Conservation (phyloP, 495 filamentous ascomycete species). For the Bacidia gigantensis region DNA sequence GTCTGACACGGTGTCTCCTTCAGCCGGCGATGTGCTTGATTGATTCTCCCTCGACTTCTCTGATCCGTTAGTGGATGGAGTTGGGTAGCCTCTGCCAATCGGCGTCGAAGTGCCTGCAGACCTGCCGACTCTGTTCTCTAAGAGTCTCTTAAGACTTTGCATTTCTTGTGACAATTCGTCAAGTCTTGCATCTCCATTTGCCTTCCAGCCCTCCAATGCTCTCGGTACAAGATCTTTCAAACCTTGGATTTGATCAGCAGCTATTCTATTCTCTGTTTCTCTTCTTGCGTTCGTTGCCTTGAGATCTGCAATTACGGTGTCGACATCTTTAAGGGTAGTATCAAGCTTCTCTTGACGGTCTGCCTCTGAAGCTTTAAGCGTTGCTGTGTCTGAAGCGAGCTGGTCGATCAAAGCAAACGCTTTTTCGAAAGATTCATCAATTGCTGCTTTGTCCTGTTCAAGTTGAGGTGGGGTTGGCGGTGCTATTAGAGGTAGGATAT, state of each 20-base stretch:
- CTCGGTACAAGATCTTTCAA: slow-evolving; percentile 76
- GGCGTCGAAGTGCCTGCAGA: slow-evolving; percentile 25
- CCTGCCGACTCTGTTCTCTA: slow-evolving; percentile 63
- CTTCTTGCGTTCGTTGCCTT: slow-evolving; percentile 63
- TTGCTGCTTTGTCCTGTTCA: slow-evolving; percentile 79
- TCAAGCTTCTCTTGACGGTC: slow-evolving; percentile 77
- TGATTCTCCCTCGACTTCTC: slow-evolving; percentile 16
- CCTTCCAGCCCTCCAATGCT: slow-evolving; percentile 75
- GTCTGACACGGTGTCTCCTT: slow-evolving; percentile 10
- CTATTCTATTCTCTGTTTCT: slow-evolving; percentile 70
- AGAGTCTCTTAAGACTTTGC: slow-evolving; percentile 78
- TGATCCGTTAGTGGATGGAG: slow-evolving; percentile 14
- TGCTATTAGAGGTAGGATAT: slow-evolving; percentile 77
- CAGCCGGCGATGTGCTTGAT: not conserved
- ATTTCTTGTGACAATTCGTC: slow-evolving; percentile 79
- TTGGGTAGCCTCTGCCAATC: slow-evolving; percentile 18
- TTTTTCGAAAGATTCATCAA: slow-evolving; percentile 82
- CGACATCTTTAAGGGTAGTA: slow-evolving; percentile 66
- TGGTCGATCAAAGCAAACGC: slow-evolving; percentile 88
- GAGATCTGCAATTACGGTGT: slow-evolving; percentile 64
- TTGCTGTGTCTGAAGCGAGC: slow-evolving; percentile 73
- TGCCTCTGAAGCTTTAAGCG: slow-evolving; percentile 72
- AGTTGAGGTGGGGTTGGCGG: slow-evolving; percentile 88
- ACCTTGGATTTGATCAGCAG: slow-evolving; percentile 73
- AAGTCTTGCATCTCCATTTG: slow-evolving; percentile 62